Conservation (phyloP, 192 early-diverging fungal genomes). For the Coemansia pectinata region DNA sequence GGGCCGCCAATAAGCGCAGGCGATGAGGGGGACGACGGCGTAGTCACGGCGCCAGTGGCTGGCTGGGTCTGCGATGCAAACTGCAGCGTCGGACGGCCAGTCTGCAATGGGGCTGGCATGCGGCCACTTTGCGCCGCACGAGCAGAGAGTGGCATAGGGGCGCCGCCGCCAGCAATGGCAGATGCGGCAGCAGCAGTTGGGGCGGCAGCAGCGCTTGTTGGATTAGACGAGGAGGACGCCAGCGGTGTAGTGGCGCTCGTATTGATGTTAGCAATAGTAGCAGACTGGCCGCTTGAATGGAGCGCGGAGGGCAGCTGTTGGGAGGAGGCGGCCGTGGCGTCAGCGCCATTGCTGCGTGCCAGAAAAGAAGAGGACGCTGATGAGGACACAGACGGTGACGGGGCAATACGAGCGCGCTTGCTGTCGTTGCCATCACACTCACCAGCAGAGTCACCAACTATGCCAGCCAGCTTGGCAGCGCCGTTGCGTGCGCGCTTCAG, state of each 20-base stretch:
- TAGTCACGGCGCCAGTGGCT: constrained; percentile 12
- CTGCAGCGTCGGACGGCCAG: constrained; percentile 4
- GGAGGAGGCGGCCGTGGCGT: constrained; percentile 3
- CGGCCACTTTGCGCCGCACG: constrained; percentile 31
- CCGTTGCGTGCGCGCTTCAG: constrained; percentile 48
- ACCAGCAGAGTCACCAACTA: not conserved
- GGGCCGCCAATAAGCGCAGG: not conserved
- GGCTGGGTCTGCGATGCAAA: constrained; percentile 18
- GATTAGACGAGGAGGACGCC: constrained; percentile 9
- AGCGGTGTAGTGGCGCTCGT: constrained; percentile 13
- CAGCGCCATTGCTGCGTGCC: constrained; percentile 1
- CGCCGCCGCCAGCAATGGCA: constrained; percentile 13
- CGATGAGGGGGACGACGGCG: constrained; percentile 25
- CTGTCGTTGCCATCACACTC: constrained; percentile 26
- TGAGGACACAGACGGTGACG: not conserved
- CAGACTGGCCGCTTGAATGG: constrained; percentile 3
- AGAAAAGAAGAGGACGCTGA: constrained; percentile 8
- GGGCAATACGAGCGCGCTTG: constrained; percentile 33
- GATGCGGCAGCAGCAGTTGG: not conserved
- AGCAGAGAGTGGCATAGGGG: constrained; percentile 19
- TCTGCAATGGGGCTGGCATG: constrained; percentile 31
- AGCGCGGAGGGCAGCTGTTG: constrained; percentile 4
- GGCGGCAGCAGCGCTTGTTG: not conserved
- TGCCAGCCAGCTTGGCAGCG: constrained; percentile 2
- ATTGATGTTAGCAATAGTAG: constrained; percentile 8